Percentiles rank a stretch among this genome's conserved stretches.
These are phyloP conservation scores for Thielaviopsis punctulata DNA, from an alignment of 2,329 filamentous ascomycete genomes.

Conservation along the genomic window DNA sequence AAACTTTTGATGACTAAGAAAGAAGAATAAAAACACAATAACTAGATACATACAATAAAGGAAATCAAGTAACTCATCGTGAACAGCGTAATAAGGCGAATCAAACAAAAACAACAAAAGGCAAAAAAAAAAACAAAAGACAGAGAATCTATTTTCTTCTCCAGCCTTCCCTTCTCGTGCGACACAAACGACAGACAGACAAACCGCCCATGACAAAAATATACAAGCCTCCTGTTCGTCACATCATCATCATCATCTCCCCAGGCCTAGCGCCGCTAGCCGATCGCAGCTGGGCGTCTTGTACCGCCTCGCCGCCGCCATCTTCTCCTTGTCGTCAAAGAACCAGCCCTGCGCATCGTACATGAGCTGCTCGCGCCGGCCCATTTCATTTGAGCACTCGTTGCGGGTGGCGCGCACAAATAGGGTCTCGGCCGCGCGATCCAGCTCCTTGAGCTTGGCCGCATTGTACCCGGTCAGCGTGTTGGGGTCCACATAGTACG, in stretches of 20 bases:
- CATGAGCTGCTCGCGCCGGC: conserved; percentile 45
- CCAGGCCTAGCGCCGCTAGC: conserved; percentile 26
- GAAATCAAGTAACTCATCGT: not conserved
- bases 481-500: conserved; percentile 70
- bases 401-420: conserved; percentile 50
- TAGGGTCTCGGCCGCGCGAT: conserved; percentile 57
- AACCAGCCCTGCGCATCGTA: conserved; percentile 81
- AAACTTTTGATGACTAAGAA: too few relatives aligned
- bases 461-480: conserved; percentile 56
- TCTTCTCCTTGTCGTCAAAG: conserved; percentile 60
- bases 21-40: not conserved
- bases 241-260: conserved; percentile 10
- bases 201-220: not conserved
- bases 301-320: conserved; percentile 47
- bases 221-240: not conserved
- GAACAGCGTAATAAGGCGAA: too few relatives aligned
- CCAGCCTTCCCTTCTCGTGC: too few relatives aligned
- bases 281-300: conserved; percentile 36
- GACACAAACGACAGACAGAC: not conserved
- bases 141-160: too few relatives aligned
- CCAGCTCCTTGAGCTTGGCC: conserved; percentile 55
- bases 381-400: conserved; percentile 59
- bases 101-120: not conserved
- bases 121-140: not conserved
- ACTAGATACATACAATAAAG: not conserved